A percentile compares a stretch with the other conserved stretches of the same genome.
Conservation (phyloP, 2,329 filamentous ascomycete genomes). For the Cercospora sp. region DNA sequence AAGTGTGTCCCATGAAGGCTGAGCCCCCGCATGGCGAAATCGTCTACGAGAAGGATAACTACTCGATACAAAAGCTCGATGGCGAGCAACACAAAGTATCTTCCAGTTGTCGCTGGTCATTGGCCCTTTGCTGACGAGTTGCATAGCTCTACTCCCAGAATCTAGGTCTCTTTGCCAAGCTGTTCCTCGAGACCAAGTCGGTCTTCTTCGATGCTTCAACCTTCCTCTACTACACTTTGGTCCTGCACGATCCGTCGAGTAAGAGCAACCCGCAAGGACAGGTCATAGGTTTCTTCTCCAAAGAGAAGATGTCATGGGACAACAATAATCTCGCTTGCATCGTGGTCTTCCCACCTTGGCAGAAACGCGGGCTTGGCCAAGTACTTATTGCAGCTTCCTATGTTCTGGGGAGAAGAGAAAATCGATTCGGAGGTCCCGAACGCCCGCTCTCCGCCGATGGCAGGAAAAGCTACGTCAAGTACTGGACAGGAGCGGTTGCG, state of each 20-base stretch:
- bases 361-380: conserved; percentile 82
- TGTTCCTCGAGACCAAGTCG: conserved; percentile 97
- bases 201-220: conserved; percentile 95
- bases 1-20: conserved; percentile 46
- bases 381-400: conserved; percentile 92
- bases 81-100: conserved; percentile 71
- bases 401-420: conserved; percentile 81
- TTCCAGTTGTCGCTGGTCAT: neutral
- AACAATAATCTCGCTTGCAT: conserved; percentile 98
- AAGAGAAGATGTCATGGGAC: conserved; percentile 98
- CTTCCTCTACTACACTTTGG: conserved; percentile 92
- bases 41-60: conserved; percentile 77
- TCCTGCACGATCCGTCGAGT: conserved; percentile 55
- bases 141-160: conserved; percentile 81
- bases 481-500: conserved; percentile 82
- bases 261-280: conserved; percentile 43
- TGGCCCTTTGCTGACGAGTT: conserved; percentile 5
- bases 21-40: conserved; percentile 64
- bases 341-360: conserved; percentile 92
- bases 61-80: conserved; percentile 90
- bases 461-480: conserved; percentile 76
- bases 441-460: conserved; percentile 89
- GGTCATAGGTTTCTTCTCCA: conserved; percentile 95
- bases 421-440: conserved; percentile 85
- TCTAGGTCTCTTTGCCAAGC: conserved; percentile 90